These are phyloP conservation scores for Piloderma croceum DNA, from an alignment of 768 basidiomycete genomes.

Conservation along the genomic window DNA sequence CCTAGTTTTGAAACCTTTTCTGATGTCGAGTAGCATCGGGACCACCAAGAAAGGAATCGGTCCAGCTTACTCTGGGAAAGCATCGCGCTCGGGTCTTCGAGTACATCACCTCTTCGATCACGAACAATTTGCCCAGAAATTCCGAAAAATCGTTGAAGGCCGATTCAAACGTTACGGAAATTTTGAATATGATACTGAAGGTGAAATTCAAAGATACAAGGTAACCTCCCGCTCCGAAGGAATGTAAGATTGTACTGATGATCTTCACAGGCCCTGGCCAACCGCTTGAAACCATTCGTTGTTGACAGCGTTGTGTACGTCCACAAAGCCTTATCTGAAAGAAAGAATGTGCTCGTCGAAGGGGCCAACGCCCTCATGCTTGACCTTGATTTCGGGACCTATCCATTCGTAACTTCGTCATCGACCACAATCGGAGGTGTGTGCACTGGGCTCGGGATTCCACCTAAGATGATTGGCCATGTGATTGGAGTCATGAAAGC, in stretches of 20 bases:
- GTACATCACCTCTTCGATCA: conserved; percentile 95
- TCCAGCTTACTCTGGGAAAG: conserved; percentile 96
- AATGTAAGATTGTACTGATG: neutral
- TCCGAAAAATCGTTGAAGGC: conserved; percentile 92
- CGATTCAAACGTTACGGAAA: conserved; percentile 96
- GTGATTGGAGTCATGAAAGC: conserved; percentile 94
- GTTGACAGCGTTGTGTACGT: conserved; percentile 84
- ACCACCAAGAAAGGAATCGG: conserved; percentile 98
- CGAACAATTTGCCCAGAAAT: conserved; percentile 81
- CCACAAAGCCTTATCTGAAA: conserved; percentile 67
- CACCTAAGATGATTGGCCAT: conserved; percentile 81
- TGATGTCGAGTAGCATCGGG: conserved; percentile 85
- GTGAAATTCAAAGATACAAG: conserved; percentile 90
- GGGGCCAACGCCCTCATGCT: conserved; percentile 99
- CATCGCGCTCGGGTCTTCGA: conserved; percentile 90
- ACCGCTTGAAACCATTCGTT: conserved; percentile 81
- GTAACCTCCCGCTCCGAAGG: conserved; percentile 30
- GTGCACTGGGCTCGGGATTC: conserved; percentile 95
- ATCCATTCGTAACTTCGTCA: conserved; percentile 95
- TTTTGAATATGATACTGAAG: conserved; percentile 98
- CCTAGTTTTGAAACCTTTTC: too few relatives aligned
- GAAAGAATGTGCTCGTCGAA: conserved; percentile 86
- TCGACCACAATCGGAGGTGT: conserved; percentile 93
- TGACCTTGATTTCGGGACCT: conserved; percentile 96
- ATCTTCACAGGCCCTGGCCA: conserved; percentile 62